These are phyloP conservation scores for Colletotrichum liriopes DNA, from an alignment of 2,329 filamentous ascomycete genomes.

Conservation along the genomic window DNA sequence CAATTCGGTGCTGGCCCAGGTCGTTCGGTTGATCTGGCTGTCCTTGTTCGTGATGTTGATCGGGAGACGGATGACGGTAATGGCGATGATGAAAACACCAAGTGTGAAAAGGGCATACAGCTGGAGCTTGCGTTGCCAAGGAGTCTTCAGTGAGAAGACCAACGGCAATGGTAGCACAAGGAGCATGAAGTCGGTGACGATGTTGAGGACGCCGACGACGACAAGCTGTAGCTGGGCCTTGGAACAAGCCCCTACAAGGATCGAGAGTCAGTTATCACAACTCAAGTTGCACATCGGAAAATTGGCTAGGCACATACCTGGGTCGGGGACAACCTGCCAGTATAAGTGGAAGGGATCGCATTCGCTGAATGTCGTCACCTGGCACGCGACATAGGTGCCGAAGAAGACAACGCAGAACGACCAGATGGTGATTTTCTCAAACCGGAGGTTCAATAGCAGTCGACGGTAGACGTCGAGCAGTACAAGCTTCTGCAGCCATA, in stretches of 20 bases:
- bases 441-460: conserved; percentile 45
- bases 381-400: conserved; percentile 50
- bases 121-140: conserved; percentile 51
- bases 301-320: conserved; percentile 47
- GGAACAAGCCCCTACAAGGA: conserved; percentile 47
- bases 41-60: conserved; percentile 55
- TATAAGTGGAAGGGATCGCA: conserved; percentile 66
- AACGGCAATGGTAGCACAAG: conserved; percentile 50
- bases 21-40: conserved; percentile 54
- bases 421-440: conserved; percentile 47
- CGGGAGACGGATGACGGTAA: conserved; percentile 57
- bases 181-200: conserved; percentile 51
- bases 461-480: conserved; percentile 49
- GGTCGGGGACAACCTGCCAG: conserved; percentile 67
- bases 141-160: conserved; percentile 50
- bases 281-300: conserved; percentile 2
- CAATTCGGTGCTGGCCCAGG: conserved; percentile 58
- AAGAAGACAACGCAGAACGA: conserved; percentile 49
- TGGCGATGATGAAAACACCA: conserved; percentile 57
- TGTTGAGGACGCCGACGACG: conserved; percentile 53
- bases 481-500: conserved; percentile 51
- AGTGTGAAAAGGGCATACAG: conserved; percentile 54
- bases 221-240: conserved; percentile 53
- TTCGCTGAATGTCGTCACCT: conserved; percentile 54
- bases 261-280: background rate